Evolutionary conservation across 2,329 filamentous ascomycete species (phyloP).

Genomic region (Penicillium sp.): DNA sequence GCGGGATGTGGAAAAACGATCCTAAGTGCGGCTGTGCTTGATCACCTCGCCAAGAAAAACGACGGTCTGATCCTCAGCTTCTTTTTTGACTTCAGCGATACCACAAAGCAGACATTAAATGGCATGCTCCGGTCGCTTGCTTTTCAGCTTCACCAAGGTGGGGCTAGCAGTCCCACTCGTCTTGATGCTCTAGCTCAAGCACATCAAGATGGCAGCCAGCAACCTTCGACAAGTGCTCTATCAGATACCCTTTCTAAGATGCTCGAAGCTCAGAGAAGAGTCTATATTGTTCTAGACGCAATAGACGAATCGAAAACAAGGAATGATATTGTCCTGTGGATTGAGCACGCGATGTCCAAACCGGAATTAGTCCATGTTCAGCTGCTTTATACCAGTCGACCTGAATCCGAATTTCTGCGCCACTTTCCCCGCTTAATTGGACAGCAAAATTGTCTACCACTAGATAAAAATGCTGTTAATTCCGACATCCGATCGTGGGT

Average conservation of each 20-base stretch:
- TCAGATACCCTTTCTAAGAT: conserved; percentile 9
- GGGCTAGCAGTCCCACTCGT: neutral
- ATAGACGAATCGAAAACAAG: conserved; percentile 20
- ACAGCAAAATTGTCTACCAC: conserved; percentile 2
- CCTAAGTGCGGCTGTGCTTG: conserved; percentile 6
- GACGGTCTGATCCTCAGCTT: conserved; percentile 1
- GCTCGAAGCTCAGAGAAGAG: conserved; percentile 1
- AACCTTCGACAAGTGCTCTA: conserved; percentile 10
- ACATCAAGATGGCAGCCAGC: neutral
- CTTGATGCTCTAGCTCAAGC: conserved; percentile 6
- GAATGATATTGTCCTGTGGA: conserved; percentile 2
- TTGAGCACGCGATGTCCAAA: conserved; percentile 2
- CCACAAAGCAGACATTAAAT: conserved; percentile 6
- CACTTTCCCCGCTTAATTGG: conserved; percentile 8
- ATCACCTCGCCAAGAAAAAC: conserved; percentile 3
- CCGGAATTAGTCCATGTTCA: conserved; percentile 6
- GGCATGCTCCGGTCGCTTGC: conserved; percentile 7
- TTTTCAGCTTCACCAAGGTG: conserved; percentile 7
- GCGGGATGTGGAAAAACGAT: conserved; percentile 8
- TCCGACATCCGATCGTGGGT: conserved; percentile 10
- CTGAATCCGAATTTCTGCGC: conserved; percentile 10
- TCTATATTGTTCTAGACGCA: conserved; percentile 8
- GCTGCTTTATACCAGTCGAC: conserved; percentile 6
- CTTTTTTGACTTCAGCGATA: conserved; percentile 9
- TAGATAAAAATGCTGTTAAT: conserved; percentile 7